phyloP scores from a whole-genome alignment of 805 yeast species.

The Candida berthetii region DNA sequence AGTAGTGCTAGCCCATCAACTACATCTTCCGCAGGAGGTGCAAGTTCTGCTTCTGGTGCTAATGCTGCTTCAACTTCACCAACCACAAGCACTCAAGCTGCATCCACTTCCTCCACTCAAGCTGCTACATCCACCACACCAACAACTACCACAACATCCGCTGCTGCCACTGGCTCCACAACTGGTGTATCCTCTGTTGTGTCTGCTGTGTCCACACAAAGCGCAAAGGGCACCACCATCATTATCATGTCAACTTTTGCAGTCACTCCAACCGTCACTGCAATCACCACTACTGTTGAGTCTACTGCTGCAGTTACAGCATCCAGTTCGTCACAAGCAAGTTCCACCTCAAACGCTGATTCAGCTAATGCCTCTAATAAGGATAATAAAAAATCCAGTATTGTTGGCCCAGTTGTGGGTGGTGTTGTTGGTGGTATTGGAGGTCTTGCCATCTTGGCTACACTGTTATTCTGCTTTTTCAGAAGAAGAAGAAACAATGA shows the following conservation, averaged over 20 bases:
- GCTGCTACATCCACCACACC: conserved; percentile 6
- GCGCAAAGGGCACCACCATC: conserved; percentile 12
- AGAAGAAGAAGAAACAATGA: conserved; percentile 23
- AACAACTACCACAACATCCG: conserved; percentile 5
- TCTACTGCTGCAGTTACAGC: conserved; percentile 19
- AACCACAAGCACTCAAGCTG: conserved; percentile 9
- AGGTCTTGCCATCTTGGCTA: conserved; percentile 36
- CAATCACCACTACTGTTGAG: conserved; percentile 2
- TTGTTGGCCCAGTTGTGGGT: conserved; percentile 56
- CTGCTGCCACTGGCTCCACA: conserved; percentile 16
- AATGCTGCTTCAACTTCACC: conserved; percentile 1
- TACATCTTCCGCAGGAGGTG: conserved; percentile 1
- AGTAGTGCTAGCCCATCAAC: conserved; percentile 5
- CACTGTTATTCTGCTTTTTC: conserved; percentile 30
- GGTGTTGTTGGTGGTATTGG: conserved; percentile 54
- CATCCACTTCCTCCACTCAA: conserved; percentile 5
- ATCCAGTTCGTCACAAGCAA: conserved; percentile 12
- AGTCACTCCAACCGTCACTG: conserved; percentile 7
- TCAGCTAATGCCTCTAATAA: conserved; percentile 1
- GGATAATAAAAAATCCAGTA: conserved; percentile 11
- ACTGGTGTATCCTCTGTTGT: conserved; percentile 16
- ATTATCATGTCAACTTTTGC: conserved; percentile 13
- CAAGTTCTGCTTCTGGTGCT: no score
- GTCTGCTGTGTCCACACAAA: conserved; percentile 15
- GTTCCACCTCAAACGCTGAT: conserved; percentile 2